Evolutionary conservation across 345 rosid genomes (phyloP).

Genomic region (Eutrema heterophyllum): DNA sequence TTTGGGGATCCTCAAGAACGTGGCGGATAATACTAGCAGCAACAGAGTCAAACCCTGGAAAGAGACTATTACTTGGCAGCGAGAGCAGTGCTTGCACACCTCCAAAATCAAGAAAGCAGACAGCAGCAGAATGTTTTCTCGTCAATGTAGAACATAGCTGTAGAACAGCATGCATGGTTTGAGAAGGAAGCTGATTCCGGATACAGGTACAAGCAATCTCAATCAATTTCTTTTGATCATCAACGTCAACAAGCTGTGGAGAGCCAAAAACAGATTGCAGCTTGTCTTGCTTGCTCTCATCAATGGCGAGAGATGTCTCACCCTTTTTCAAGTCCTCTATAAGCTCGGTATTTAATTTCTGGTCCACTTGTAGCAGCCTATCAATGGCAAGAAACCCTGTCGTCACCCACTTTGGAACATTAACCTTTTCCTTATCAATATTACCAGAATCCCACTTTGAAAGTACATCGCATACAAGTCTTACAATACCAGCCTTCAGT

Average conservation of each 20-base stretch:
- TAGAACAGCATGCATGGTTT: conserved; percentile 87
- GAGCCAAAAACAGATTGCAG: conserved; percentile 54
- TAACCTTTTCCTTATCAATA: conserved; percentile 42
- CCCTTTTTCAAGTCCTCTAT: conserved; percentile 64
- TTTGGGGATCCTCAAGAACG: conserved; percentile 92
- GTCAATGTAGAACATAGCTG: conserved; percentile 88
- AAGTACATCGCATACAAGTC: conserved; percentile 66
- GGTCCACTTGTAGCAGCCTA: conserved; percentile 81
- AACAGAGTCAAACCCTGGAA: conserved; percentile 86
- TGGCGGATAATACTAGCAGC: conserved; percentile 86
- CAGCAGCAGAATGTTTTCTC: conserved; percentile 69
- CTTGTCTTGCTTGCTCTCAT: conserved; percentile 65
- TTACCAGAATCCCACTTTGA: conserved; percentile 64
- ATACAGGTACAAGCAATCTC: conserved; percentile 87
- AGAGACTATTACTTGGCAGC: conserved; percentile 79
- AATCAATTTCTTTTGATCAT: conserved; percentile 71
- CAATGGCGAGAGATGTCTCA: conserved; percentile 42
- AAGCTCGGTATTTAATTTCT: conserved; percentile 67
- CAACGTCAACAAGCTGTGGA: conserved; percentile 44
- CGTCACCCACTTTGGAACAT: conserved; percentile 89
- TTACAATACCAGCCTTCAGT: conserved; percentile 62
- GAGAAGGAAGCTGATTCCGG: conserved; percentile 72
- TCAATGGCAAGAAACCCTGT: conserved; percentile 93
- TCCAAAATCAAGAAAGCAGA: conserved; percentile 80
- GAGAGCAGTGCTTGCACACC: conserved; percentile 78